Conservation (phyloP, 2,329 filamentous ascomycete species). For the Plenodomus lindquistii region DNA sequence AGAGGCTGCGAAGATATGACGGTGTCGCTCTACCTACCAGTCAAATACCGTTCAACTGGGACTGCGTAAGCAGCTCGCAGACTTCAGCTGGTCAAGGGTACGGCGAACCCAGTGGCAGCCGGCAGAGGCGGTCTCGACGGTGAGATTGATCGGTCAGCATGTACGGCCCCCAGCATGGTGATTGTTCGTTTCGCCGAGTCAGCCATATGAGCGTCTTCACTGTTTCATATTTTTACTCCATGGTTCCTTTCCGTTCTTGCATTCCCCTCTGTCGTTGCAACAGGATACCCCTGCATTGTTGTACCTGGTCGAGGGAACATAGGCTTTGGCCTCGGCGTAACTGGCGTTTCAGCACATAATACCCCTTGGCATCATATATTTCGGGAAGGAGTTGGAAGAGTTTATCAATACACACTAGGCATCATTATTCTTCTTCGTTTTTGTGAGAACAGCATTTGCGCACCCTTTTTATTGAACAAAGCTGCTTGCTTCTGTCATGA, state of each 20-base stretch:
- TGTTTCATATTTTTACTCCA: neutral
- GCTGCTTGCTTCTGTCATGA: neutral
- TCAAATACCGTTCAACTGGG: slow-evolving; percentile 43
- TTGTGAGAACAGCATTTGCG: too few species aligned
- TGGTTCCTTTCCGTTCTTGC: neutral
- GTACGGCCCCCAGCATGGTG: neutral
- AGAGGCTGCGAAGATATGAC: slow-evolving; percentile 38
- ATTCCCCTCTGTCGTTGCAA: neutral
- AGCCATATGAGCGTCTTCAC: neutral
- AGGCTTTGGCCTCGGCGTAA: neutral
- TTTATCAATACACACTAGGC: too few species aligned
- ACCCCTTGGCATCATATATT: neutral
- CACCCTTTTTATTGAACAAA: too few species aligned
- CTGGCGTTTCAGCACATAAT: neutral
- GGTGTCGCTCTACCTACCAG: slow-evolving; percentile 36
- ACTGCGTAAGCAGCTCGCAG: slow-evolving; percentile 42
- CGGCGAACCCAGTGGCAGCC: slow-evolving; percentile 26
- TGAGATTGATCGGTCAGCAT: slow-evolving; percentile 8
- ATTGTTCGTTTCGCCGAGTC: neutral
- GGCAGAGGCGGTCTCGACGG: slow-evolving; percentile 30
- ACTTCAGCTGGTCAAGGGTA: slow-evolving; percentile 27
- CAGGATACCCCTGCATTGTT: neutral
- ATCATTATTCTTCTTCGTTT: too few species aligned
- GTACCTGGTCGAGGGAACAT: neutral
- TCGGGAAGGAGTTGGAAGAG: too few species aligned